Evolutionary conservation across 1,139 yeast species (phyloP).

Genomic region (Nematodospora anomalae): DNA sequence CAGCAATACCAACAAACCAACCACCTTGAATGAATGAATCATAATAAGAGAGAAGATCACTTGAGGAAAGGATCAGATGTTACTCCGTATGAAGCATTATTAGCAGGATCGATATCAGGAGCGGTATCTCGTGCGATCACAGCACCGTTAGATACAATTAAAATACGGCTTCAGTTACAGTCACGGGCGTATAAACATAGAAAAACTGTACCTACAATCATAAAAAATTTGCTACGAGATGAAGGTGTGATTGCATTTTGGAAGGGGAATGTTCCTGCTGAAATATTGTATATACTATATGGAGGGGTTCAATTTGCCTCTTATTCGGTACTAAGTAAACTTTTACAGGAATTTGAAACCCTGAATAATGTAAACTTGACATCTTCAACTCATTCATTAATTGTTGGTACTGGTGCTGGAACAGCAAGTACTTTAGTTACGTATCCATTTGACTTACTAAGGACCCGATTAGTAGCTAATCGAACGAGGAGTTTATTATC

Average conservation of each 20-base stretch:
- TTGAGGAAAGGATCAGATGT: conserved; percentile 52
- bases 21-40: conserved; percentile 12
- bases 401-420: conserved; percentile 81
- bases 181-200: conserved; percentile 13
- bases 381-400: conserved; percentile 48
- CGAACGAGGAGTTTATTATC: conserved; percentile 43
- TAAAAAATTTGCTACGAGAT: conserved; percentile 25
- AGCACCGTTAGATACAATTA: conserved; percentile 88
- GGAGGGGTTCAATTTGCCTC: conserved; percentile 85
- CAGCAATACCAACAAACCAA: not conserved
- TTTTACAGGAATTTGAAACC: conserved; percentile 33
- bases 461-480: conserved; percentile 80
- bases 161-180: conserved; percentile 76
- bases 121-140: conserved; percentile 67
- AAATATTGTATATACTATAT: conserved; percentile 75
- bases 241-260: conserved; percentile 61
- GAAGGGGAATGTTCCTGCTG: conserved; percentile 97
- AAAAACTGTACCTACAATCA: conserved; percentile 19
- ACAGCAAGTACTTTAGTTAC: conserved; percentile 67
- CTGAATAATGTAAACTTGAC: conserved; percentile 25
- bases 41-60: conserved; percentile 42
- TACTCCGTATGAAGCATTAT: conserved; percentile 40
- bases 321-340: conserved; percentile 55
- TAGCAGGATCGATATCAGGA: conserved; percentile 78
- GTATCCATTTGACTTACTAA: conserved; percentile 83